A percentile compares a stretch with the other conserved stretches of the same genome.
Conservation (phyloP, 805 yeast species). For the Yarrowia yakushimensis region DNA sequence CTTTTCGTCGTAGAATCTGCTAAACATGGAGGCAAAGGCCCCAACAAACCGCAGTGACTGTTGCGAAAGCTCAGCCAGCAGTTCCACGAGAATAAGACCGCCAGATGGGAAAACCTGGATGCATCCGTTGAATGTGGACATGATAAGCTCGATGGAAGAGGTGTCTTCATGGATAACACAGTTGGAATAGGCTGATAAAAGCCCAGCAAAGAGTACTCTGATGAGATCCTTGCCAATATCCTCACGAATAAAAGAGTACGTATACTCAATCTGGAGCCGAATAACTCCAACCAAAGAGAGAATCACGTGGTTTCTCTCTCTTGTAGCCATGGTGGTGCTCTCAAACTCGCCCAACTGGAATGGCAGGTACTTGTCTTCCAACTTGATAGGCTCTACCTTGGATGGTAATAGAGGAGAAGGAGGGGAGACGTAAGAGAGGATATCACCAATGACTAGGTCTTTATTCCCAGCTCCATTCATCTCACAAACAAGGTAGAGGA, state of each 20-base stretch:
- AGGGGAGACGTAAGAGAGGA: background rate
- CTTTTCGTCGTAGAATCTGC: background rate
- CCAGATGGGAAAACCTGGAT: conserved; percentile 7
- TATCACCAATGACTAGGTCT: background rate
- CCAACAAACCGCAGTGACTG: conserved; percentile 5
- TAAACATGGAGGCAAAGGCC: background rate
- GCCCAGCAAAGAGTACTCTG: background rate
- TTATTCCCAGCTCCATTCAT: conserved; percentile 3
- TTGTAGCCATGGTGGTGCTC: background rate
- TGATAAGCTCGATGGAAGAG: background rate
- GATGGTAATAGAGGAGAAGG: background rate
- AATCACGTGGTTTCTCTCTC: conserved; percentile 7
- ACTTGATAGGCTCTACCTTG: background rate
- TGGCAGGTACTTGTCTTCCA: conserved; percentile 6
- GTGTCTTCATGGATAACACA: background rate
- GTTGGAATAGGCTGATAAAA: background rate
- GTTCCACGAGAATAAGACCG: background rate
- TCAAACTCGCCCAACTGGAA: conserved; percentile 10
- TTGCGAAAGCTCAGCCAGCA: background rate
- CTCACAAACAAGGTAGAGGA: conserved; percentile 3
- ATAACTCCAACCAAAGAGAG: background rate
- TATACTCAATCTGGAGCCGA: conserved; percentile 5
- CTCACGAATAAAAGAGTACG: background rate
- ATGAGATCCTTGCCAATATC: background rate
- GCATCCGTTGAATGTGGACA: background rate